phyloP scores from a whole-genome alignment of 441 rosid species.

The Pelargonium australe region DNA sequence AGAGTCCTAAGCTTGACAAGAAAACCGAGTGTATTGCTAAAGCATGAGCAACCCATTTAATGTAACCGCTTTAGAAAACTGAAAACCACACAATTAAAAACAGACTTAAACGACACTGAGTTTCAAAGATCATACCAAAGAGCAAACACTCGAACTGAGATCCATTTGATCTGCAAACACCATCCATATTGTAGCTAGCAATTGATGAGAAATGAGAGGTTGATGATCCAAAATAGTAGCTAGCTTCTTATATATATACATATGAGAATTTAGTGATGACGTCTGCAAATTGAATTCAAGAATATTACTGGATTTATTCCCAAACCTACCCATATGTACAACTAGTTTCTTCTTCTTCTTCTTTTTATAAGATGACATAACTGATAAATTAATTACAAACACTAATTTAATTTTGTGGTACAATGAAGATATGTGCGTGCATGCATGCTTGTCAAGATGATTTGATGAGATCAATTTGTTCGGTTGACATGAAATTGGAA shows the following conservation, averaged over 20 bases:
- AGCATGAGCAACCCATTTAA: no score
- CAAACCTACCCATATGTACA: neutral
- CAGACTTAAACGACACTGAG: neutral
- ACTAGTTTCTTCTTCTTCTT: neutral
- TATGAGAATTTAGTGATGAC: neutral
- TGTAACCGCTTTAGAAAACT: no score
- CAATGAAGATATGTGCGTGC: neutral
- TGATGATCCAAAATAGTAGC: neutral
- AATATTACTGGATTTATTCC: neutral
- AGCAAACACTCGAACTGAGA: conserved; percentile 51
- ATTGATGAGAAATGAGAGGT: neutral
- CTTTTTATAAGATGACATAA: neutral
- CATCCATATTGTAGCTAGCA: neutral
- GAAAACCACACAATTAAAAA: no score
- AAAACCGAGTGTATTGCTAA: no score
- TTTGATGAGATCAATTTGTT: no score
- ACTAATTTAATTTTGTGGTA: neutral
- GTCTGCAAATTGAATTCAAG: neutral
- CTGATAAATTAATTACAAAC: no score
- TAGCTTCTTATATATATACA: neutral
- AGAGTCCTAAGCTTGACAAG: no score
- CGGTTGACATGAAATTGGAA: no score
- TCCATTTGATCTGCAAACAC: conserved; percentile 4
- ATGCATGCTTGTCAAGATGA: no score
- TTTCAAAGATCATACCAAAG: conserved; percentile 33